phyloP scores from a whole-genome alignment of 768 basidiomycete species.

The Russula griseocarnosa region DNA sequence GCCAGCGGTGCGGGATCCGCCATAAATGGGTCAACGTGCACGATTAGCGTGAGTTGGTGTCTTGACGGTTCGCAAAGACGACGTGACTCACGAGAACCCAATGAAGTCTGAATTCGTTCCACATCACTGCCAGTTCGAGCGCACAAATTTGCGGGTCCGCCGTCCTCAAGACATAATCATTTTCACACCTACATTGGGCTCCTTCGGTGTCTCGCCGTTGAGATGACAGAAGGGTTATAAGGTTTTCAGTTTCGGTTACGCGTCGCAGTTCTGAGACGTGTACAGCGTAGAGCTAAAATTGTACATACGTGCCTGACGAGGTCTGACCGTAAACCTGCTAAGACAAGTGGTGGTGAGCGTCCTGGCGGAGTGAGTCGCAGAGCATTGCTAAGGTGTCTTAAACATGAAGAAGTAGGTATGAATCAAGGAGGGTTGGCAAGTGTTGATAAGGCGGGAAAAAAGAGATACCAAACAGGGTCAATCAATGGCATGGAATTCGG shows the following conservation, averaged over 20 bases:
- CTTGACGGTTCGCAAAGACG: neutral
- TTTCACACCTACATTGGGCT: neutral
- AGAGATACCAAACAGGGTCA: slow-evolving; percentile 6
- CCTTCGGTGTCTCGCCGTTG: neutral
- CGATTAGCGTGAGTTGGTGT: neutral
- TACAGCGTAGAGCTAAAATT: neutral
- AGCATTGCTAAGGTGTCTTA: too few species aligned
- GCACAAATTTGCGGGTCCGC: neutral
- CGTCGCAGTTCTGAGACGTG: neutral
- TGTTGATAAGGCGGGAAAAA: neutral
- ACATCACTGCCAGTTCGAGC: neutral
- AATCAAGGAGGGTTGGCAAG: too few species aligned
- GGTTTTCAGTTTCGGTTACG: neutral
- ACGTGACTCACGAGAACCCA: neutral
- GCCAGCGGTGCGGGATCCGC: neutral
- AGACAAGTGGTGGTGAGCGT: neutral
- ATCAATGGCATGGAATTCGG: slow-evolving; percentile 12
- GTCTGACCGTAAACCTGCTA: neutral
- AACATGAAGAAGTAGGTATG: too few species aligned
- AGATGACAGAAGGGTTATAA: neutral
- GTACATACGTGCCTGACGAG: neutral
- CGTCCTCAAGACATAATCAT: neutral
- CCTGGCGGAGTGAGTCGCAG: too few species aligned
- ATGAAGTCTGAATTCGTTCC: neutral
- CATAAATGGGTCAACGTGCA: neutral